Evolutionary conservation across 2,329 filamentous ascomycete species (phyloP).

Genomic region (Alternaria sp.): DNA sequence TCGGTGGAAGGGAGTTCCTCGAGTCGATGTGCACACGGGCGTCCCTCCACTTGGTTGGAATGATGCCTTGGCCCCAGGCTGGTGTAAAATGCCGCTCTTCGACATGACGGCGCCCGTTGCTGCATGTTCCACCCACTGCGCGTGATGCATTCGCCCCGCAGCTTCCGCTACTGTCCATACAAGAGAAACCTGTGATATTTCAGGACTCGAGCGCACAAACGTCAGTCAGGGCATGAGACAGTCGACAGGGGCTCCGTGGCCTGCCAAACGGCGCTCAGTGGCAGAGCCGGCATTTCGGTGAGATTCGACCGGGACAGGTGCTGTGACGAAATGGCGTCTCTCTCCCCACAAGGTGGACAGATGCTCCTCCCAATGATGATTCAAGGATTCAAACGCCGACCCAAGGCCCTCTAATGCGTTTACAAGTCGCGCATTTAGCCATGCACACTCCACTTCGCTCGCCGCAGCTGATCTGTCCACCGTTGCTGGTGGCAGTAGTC

Average conservation of each 20-base stretch:
- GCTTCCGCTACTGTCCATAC: background rate
- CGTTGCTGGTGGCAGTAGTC: conserved; percentile 32
- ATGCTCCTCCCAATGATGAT: conserved; percentile 27
- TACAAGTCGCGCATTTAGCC: conserved; percentile 23
- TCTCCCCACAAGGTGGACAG: conserved; percentile 30
- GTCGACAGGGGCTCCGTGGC: conserved; percentile 4
- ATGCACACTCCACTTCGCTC: conserved; percentile 31
- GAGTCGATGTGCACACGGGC: conserved; percentile 6
- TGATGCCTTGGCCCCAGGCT: conserved; percentile 1
- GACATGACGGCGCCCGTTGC: conserved; percentile 4
- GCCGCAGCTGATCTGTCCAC: conserved; percentile 30
- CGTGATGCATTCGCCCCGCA: background rate
- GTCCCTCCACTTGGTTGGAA: conserved; percentile 2
- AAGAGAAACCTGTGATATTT: conserved; percentile 1
- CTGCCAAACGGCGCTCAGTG: conserved; percentile 15
- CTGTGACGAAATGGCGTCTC: conserved; percentile 29
- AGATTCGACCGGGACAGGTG: conserved; percentile 15
- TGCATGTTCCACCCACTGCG: conserved; percentile 2
- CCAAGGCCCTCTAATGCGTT: conserved; percentile 21
- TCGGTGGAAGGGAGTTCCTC: conserved; percentile 2
- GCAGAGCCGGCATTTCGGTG: conserved; percentile 13
- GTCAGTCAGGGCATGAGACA: conserved; percentile 1
- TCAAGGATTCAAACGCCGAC: conserved; percentile 22
- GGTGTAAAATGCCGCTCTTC: background rate
- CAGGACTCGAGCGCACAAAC: conserved; percentile 13